Percentiles rank a stretch among this genome's conserved stretches.
These are phyloP conservation scores for Tuctoria greenei DNA, from an alignment of 176 grass and related monocot genomes.

Conservation along the genomic window DNA sequence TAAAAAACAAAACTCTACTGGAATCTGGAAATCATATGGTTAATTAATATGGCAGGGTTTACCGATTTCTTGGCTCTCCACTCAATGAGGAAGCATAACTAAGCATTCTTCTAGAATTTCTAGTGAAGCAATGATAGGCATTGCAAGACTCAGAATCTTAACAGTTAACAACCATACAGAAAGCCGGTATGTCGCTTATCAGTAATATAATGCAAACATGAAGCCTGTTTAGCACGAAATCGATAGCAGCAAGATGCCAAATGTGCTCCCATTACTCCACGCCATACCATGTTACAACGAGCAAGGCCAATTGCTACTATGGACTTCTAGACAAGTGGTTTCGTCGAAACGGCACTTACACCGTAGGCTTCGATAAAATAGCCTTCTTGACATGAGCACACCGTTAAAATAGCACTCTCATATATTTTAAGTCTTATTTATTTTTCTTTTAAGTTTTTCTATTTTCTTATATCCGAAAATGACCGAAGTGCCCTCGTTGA, in stretches of 20 bases:
- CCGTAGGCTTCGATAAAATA: no score
- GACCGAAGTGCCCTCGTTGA: no score
- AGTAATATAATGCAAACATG: not conserved
- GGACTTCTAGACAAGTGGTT: no score
- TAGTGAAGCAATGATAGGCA: not conserved
- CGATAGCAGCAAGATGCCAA: not conserved
- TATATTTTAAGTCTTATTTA: no score
- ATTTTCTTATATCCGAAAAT: no score
- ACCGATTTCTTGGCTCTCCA: not conserved
- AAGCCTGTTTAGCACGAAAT: conserved; percentile 6
- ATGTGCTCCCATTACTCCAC: not conserved
- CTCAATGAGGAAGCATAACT: conserved; percentile 1
- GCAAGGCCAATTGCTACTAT: no score
- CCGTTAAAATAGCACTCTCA: no score
- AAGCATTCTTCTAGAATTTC: no score
- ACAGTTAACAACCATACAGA: not conserved
- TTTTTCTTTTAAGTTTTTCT: no score
- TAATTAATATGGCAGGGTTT: conserved; percentile 14
- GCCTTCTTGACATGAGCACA: no score
- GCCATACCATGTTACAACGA: not conserved
- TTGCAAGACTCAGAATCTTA: not conserved
- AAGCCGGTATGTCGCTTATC: not conserved
- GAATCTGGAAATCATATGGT: not conserved
- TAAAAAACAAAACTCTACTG: not conserved
- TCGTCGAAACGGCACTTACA: no score